A percentile compares a stretch with the other conserved stretches of the same genome.
These are phyloP conservation scores for Pholiota microspora DNA, from an alignment of 768 basidiomycete genomes.

Conservation along the genomic window DNA sequence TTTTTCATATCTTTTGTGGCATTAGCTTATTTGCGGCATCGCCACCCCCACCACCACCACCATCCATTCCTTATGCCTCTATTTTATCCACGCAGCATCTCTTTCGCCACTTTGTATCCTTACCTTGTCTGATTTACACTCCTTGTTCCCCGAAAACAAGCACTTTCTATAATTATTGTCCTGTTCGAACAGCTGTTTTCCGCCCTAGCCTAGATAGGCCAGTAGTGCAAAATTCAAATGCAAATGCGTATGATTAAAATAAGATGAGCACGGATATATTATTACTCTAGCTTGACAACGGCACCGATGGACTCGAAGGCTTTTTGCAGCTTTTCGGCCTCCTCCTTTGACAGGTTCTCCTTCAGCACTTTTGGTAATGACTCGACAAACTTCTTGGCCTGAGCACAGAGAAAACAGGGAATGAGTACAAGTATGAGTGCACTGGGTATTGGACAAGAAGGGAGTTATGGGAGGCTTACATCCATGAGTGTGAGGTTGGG, in stretches of 20 bases:
- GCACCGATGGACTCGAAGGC: slow-evolving; percentile 90
- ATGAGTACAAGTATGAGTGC: not conserved
- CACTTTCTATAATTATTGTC: not conserved
- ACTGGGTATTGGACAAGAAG: not conserved
- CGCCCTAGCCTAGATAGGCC: not conserved
- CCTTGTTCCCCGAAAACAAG: not conserved
- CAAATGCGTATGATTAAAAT: slow-evolving; percentile 14
- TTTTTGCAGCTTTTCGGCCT: slow-evolving; percentile 94
- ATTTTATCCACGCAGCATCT: slow-evolving; percentile 9
- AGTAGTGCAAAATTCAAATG: slow-evolving; percentile 10
- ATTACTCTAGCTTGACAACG: slow-evolving; percentile 79
- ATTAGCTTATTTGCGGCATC: not conserved
- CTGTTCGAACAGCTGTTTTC: not conserved
- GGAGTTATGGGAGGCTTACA: slow-evolving; percentile 48
- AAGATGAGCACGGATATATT: slow-evolving; percentile 20
- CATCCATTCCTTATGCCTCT: slow-evolving; percentile 8
- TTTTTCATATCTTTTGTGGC: slow-evolving; percentile 5
- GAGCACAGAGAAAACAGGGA: slow-evolving; percentile 14
- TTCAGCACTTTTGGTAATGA: slow-evolving; percentile 90
- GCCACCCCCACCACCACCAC: too few species aligned
- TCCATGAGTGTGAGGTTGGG: slow-evolving; percentile 97
- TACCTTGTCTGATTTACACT: slow-evolving; percentile 8
- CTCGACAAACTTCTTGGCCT: slow-evolving; percentile 99
- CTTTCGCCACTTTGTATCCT: slow-evolving; percentile 18
- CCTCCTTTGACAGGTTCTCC: slow-evolving; percentile 94